Base-by-base conservation (phyloP, 257 asterid species). In the Catharanthus roseus region DNA sequence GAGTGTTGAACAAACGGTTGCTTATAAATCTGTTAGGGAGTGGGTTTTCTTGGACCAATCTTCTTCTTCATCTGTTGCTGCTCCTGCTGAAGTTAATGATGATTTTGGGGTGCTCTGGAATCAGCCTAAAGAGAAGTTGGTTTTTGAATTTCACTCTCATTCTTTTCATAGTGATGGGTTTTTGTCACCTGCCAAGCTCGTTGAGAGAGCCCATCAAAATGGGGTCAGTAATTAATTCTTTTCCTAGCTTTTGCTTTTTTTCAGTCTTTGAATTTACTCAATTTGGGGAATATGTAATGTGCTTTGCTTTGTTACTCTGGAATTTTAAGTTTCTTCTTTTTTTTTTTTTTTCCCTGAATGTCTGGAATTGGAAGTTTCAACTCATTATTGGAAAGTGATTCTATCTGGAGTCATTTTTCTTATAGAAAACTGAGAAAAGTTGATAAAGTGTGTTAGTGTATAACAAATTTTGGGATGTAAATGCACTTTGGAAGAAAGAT, bases 121-220 rank as follows among this genome's bases (percentile, higher is more conserved):
- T 66, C 86, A 82, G 38, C 91, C 89, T 0, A 95, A 91, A 80
- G 99, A 88, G 73, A 95, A 87, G 75, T 82, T 91, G 72, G 84
- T 87, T 7, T 91, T 95, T 73, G 97, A 95, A 69, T 83, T 95
- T 58, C 99, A 95, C 73, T 89, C 78, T 45, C 99, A 95, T 83
- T 84, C 97, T 1, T 83, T 84, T 74, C 87, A 86, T 76, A 95
- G 99, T 77, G 99, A 95, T 84, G 99, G 99, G 21, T 95, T 78
- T 78, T 83, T 95, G 80, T 85, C 97, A 53, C 97, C 99, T 77
- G 41, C 97, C 44, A 95, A 89, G 86, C 97, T 95, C 60, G 88
- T 95, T 38, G 99, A 95, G 78, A 89, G 95, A 85, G 99, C 99
- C 26, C 96, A 95, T 85, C 92, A 85, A 34, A 84, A 83, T 77